Conservation (phyloP, 1,284 basidiomycete genomes). For the Athelia psychrophila region DNA sequence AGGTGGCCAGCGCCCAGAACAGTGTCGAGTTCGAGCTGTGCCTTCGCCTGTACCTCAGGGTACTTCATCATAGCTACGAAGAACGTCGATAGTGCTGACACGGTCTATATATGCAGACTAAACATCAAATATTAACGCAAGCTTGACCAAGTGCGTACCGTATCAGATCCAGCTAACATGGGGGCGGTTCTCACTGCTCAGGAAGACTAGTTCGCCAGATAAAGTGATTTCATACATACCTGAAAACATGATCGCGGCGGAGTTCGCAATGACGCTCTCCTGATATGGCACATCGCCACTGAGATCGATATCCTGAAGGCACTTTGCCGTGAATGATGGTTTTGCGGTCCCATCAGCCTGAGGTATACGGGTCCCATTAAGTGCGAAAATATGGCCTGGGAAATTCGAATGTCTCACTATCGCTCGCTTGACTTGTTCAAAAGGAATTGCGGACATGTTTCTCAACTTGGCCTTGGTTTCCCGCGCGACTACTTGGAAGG, state of each 20-base stretch:
- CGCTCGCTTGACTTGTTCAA: conserved; percentile 10
- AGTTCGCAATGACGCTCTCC: background rate
- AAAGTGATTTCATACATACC: too few relatives aligned
- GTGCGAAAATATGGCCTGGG: too few relatives aligned
- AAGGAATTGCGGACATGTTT: conserved; percentile 15
- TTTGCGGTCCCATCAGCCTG: background rate
- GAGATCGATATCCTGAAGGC: background rate
- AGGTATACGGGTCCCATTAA: too few relatives aligned
- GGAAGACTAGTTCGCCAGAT: background rate
- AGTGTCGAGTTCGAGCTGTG: conserved; percentile 26
- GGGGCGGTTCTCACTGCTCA: background rate
- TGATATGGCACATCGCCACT: background rate
- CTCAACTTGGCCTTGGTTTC: conserved; percentile 11
- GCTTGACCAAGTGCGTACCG: conserved; percentile 14
- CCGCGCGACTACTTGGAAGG: conserved; percentile 24
- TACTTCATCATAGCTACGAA: conserved; percentile 35
- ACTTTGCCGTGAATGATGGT: background rate
- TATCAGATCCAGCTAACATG: conserved; percentile 26
- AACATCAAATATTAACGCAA: background rate
- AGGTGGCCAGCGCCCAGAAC: conserved; percentile 20
- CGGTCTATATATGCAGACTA: conserved; percentile 10
- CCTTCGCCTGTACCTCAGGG: conserved; percentile 28
- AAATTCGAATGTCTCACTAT: too few relatives aligned
- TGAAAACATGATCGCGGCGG: background rate
- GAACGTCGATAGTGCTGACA: conserved; percentile 30